These are phyloP conservation scores for Leavenworthia alabamica DNA, from an alignment of 345 rosid species.

Conservation along the genomic window DNA sequence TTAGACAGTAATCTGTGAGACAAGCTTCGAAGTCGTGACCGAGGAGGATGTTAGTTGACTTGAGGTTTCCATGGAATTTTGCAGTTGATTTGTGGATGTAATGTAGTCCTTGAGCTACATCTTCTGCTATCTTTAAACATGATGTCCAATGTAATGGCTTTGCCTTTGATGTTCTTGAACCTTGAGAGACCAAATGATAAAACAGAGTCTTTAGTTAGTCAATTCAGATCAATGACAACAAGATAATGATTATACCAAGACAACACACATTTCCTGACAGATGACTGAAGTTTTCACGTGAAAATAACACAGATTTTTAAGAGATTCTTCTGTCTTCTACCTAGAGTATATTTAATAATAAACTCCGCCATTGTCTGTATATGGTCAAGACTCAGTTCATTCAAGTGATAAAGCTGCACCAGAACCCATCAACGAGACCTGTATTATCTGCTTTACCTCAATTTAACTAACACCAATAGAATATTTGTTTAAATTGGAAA, in stretches of 20 bases:
- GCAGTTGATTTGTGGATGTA: slow-evolving; percentile 59
- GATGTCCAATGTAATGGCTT: slow-evolving; percentile 96
- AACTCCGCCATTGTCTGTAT: slow-evolving; percentile 16
- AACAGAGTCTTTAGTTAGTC: neutral
- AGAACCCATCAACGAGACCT: neutral
- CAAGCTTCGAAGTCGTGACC: slow-evolving; percentile 9
- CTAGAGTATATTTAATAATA: neutral
- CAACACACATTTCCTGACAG: slow-evolving; percentile 22
- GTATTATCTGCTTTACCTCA: neutral
- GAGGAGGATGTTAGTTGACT: neutral
- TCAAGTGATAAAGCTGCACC: neutral
- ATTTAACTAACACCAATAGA: neutral
- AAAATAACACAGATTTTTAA: slow-evolving; percentile 14
- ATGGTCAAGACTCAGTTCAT: slow-evolving; percentile 7
- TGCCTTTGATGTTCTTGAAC: slow-evolving; percentile 70
- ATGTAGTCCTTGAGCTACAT: slow-evolving; percentile 71
- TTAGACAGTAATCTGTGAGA: slow-evolving; percentile 74
- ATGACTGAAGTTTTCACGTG: slow-evolving; percentile 29
- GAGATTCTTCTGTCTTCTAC: slow-evolving; percentile 15
- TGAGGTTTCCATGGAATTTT: neutral
- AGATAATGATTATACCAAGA: no score
- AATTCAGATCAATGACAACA: neutral
- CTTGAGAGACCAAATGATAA: slow-evolving; percentile 1
- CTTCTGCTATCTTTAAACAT: slow-evolving; percentile 92
- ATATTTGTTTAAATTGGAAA: neutral